These are phyloP conservation scores for Gleditsia sinensis DNA, from an alignment of 306 rosid species.

Conservation along the genomic window DNA sequence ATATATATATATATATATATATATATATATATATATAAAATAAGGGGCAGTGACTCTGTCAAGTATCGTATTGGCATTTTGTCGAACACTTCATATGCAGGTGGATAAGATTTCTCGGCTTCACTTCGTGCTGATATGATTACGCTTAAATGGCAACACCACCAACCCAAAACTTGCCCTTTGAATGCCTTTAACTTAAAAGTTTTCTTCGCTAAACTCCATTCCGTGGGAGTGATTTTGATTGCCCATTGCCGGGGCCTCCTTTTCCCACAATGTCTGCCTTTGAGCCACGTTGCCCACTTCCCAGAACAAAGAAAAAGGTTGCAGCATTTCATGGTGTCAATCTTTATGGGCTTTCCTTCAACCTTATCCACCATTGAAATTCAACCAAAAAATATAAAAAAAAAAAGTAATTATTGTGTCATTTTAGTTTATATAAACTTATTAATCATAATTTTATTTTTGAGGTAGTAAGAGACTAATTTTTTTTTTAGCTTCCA, in stretches of 20 bases:
- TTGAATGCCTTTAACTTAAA: slow-evolving; percentile 20
- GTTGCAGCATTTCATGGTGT: slow-evolving; percentile 26
- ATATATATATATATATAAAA: too few species aligned
- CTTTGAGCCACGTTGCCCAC: slow-evolving; percentile 51
- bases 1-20: too few species aligned
- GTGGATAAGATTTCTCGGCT: slow-evolving; percentile 40
- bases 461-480: too few species aligned
- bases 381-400: too few species aligned
- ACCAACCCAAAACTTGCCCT: slow-evolving; percentile 26
- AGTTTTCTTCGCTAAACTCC: slow-evolving; percentile 10
- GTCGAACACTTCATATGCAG: slow-evolving; percentile 38
- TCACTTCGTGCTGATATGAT: slow-evolving; percentile 15
- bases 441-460: too few species aligned
- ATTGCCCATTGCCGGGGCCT: slow-evolving; percentile 17
- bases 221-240: slow-evolving; percentile 22
- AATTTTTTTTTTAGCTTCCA: too few species aligned
- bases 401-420: too few species aligned
- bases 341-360: too few species aligned
- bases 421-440: too few species aligned
- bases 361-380: too few species aligned
- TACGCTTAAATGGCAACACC: slow-evolving; percentile 37
- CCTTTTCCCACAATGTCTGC: slow-evolving; percentile 1
- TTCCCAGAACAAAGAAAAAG: slow-evolving; percentile 35
- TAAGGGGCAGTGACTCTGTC: slow-evolving; percentile 5
- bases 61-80: slow-evolving; percentile 22